These are phyloP conservation scores for Kluyveromyces siamensis DNA, from an alignment of 805 yeast genomes.

Conservation along the genomic window DNA sequence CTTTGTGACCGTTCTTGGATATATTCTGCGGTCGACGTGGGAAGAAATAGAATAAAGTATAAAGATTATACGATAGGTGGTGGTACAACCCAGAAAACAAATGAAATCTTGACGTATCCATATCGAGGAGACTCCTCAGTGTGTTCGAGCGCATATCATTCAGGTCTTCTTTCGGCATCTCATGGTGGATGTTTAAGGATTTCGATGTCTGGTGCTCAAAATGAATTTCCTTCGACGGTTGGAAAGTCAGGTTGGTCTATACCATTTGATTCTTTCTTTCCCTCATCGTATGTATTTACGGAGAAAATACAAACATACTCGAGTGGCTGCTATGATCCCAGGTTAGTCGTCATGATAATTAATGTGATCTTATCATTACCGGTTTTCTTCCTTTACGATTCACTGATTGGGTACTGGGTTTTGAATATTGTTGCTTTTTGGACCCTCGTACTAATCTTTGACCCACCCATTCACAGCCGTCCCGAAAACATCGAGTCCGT, in stretches of 20 bases:
- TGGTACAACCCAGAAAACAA: constrained; percentile 30
- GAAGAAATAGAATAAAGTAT: constrained; percentile 58
- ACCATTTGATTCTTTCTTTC: constrained; percentile 62
- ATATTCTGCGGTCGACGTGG: constrained; percentile 67
- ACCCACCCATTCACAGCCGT: constrained; percentile 63
- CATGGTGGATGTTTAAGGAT: constrained; percentile 73
- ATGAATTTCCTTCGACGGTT: constrained; percentile 35
- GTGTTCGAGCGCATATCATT: constrained; percentile 85
- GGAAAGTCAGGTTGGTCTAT: constrained; percentile 44
- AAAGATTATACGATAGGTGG: constrained; percentile 74
- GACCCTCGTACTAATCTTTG: constrained; percentile 68
- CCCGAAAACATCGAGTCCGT: constrained; percentile 41
- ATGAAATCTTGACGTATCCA: constrained; percentile 40
- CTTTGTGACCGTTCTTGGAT: constrained; percentile 73
- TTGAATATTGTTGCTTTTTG: constrained; percentile 63
- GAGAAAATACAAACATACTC: constrained; percentile 28
- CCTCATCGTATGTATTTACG: constrained; percentile 58
- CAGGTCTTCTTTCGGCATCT: constrained; percentile 65
- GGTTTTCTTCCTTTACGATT: constrained; percentile 41
- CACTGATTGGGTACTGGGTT: constrained; percentile 52
- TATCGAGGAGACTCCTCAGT: constrained; percentile 85
- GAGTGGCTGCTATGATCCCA: constrained; percentile 60
- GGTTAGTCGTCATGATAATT: constrained; percentile 44
- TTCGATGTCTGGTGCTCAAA: constrained; percentile 45
- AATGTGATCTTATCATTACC: constrained; percentile 60